Evolutionary conservation across 345 rosid species (phyloP).

Genomic region (Conringia planisiliqua): DNA sequence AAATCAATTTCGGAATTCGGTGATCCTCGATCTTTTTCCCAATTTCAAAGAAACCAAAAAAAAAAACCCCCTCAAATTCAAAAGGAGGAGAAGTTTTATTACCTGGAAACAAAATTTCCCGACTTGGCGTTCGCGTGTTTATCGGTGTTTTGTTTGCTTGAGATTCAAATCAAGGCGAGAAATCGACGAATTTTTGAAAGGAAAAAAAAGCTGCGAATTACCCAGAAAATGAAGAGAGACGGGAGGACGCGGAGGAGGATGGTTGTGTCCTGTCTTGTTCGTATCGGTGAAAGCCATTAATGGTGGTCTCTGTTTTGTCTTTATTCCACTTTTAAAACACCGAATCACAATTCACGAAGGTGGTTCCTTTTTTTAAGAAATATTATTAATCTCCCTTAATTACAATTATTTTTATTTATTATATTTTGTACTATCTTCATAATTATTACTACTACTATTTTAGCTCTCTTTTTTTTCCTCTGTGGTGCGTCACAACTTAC

Average conservation of each 20-base stretch:
- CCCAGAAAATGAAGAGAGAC: constrained; percentile 16
- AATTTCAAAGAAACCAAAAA: neutral
- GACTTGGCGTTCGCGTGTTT: neutral
- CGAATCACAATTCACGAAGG: constrained; percentile 36
- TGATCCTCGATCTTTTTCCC: neutral
- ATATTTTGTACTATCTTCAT: constrained; percentile 23
- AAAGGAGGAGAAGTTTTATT: neutral
- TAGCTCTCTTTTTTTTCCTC: neutral
- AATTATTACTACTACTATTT: neutral
- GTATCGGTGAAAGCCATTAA: constrained; percentile 39
- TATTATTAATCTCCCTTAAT: neutral
- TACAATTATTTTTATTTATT: constrained; percentile 5
- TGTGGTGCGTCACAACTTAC: neutral
- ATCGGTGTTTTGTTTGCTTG: neutral
- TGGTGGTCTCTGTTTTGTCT: constrained; percentile 43
- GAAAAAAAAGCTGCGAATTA: neutral
- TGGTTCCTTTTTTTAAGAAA: constrained; percentile 2
- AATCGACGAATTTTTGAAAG: neutral
- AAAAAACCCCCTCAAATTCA: neutral
- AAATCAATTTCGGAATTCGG: neutral
- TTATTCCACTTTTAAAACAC: constrained; percentile 35
- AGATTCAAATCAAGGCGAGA: constrained; percentile 12
- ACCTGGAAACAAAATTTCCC: constrained; percentile 23
- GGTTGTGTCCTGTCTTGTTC: constrained; percentile 34
- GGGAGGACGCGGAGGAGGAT: constrained; percentile 18